Base-by-base conservation (phyloP, 495 filamentous ascomycete species). In the Aspergillus biplanus region DNA sequence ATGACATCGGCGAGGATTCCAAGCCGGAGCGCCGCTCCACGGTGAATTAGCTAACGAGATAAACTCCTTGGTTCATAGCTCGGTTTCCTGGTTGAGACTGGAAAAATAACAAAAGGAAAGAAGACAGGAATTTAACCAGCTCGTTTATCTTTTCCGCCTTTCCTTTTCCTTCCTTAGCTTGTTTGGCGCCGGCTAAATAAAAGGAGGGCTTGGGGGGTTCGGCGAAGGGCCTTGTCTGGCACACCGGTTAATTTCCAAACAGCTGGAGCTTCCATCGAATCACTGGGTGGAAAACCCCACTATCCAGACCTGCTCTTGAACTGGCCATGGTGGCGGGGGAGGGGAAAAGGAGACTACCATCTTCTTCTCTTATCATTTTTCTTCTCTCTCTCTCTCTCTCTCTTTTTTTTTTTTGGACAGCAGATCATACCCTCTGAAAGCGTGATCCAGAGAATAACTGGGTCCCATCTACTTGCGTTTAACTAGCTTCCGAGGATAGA, bases 171-270 rank as follows among this genome's bases (percentile, higher is more conserved):
- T 44, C 7, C 39, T 1, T 44, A 0, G 11, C n/a, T n/a, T 44
- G 11, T 44, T 44, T 44, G 11, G 15, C n/a, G 7, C 47, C 47
- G 47, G 47, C 47, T 50, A 50, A 50, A 50, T 50, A 50, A 50
- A 50, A 18, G 47, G n/a, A 0, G 47, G 21, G 21, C 2, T 27
- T 1, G 2, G 2, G 2, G 2, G 21, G 2, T 27, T 27, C 21
- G 21, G 21, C 21, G 21, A 27, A 27, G 21, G 21, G 21, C 21
- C 21, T 27, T 27, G 21, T 27, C 21, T 27, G 21, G 21, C 21
- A 27, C 21, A 18, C 59, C 60, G 60, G 60, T 62, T 62, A 62
- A 62, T 56, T 62, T 62, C 52, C 39, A 61, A 6, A 46, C 34
- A 35, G 56, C 27, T 50, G 52, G 39, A 44, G 39, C 21, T 27